Conservation (phyloP, 257 asterid species). For the Osmanthus fragrans region DNA sequence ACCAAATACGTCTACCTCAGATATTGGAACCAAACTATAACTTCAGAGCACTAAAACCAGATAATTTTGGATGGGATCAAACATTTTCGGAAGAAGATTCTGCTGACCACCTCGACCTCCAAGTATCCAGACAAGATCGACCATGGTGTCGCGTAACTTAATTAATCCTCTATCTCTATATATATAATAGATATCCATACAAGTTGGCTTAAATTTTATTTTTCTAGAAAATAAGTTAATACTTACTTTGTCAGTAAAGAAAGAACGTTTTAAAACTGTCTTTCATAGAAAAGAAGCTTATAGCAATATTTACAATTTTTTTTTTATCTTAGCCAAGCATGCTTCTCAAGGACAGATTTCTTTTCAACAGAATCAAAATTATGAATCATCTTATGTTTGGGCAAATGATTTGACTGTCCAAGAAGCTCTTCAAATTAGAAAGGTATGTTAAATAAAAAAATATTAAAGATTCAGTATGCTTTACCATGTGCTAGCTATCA, state of each 20-base stretch:
- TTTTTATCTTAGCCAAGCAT: fast-evolving
- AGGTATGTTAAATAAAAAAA: too few relatives aligned
- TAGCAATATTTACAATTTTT: too few relatives aligned
- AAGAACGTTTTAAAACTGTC: too few relatives aligned
- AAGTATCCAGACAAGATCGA: neutral
- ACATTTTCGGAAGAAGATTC: neutral
- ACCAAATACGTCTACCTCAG: neutral
- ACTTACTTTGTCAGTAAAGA: too few relatives aligned
- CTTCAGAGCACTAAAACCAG: neutral
- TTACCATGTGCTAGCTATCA: neutral
- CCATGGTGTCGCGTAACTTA: constrained; percentile 32
- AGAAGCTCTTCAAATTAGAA: too few relatives aligned
- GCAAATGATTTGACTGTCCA: constrained; percentile 23
- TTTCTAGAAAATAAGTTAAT: too few relatives aligned
- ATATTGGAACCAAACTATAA: constrained; percentile 31
- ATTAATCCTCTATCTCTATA: neutral
- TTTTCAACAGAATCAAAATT: neutral
- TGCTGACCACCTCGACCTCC: neutral
- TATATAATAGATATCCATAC: too few relatives aligned
- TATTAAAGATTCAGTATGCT: neutral
- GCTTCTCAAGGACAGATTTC: too few relatives aligned
- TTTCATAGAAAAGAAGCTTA: too few relatives aligned
- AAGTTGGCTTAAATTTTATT: too few relatives aligned
- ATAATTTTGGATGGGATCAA: too few relatives aligned
- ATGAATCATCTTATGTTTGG: constrained; percentile 3